Evolutionary conservation across 495 filamentous ascomycete species (phyloP).

Genomic region (Neurospora sp.): DNA sequence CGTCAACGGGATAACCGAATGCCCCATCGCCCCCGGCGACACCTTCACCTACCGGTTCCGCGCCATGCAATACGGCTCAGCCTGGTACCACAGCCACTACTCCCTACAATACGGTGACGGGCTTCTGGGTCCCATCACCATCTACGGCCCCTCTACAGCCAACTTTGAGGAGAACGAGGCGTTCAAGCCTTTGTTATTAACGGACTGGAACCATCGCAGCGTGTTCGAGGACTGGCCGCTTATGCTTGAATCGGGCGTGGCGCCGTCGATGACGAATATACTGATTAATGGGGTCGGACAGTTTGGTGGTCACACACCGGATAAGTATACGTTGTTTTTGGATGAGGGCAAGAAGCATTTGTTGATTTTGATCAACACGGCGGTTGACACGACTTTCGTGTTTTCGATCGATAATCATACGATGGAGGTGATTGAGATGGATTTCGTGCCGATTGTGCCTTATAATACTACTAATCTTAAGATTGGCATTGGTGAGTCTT

Average conservation of each 20-base stretch:
- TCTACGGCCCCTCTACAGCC: constrained; percentile 26
- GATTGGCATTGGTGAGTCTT: constrained; percentile 2
- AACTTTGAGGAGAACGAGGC: constrained; percentile 32
- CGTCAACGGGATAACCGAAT: constrained; percentile 35
- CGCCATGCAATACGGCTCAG: constrained; percentile 39
- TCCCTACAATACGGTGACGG: constrained; percentile 35
- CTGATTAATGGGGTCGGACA: constrained; percentile 40
- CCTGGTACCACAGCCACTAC: constrained; percentile 50
- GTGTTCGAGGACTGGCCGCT: constrained; percentile 21
- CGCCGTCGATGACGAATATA: constrained; percentile 26
- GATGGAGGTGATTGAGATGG: constrained; percentile 31
- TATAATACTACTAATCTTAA: constrained; percentile 21
- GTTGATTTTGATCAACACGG: constrained; percentile 43
- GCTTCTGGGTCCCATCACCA: constrained; percentile 30
- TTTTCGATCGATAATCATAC: constrained; percentile 42
- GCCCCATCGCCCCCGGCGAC: constrained; percentile 32
- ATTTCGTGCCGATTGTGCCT: constrained; percentile 36
- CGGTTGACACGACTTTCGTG: constrained; percentile 32
- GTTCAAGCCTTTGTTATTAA: constrained; percentile 28
- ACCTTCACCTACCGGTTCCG: constrained; percentile 37
- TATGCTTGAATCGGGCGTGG: constrained; percentile 20
- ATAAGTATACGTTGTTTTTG: constrained; percentile 28
- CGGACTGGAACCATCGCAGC: constrained; percentile 33
- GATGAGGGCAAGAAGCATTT: constrained; percentile 27
- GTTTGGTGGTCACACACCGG: constrained; percentile 20